Evolutionary conservation across 2,329 filamentous ascomycete genomes (phyloP), one percentile per base, ranked within the genome.

Genomic region (Xylaria sp.): DNA sequence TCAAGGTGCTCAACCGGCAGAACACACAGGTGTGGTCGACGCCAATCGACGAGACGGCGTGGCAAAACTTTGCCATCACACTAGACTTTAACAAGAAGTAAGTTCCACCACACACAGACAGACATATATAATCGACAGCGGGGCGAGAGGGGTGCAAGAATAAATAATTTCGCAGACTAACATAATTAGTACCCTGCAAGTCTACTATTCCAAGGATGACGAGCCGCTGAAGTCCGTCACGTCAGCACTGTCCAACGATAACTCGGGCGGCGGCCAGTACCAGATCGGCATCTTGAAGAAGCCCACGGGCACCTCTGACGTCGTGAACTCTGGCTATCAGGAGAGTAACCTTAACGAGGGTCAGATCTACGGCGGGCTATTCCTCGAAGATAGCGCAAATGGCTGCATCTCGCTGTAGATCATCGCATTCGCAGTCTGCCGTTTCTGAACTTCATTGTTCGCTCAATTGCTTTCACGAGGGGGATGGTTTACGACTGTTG

Each of bases 51-150:
- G 73, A 77, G 32, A 79, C 77, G 40, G 80, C 81, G 21, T 90
- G 87, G 87, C 87, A 90, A 76, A 90, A 90, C 78, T 90, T 89
- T 80, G 88, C 86, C 23, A 73, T 88, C 44, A 85, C 83, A 10
- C 77, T 89, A 21, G 84, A 90, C 74, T 89, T 86, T 71, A 76
- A 76, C 48, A 81, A 84, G 72, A 88, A 88, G 86, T 88, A 77
- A 69, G 83, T 74, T 64, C 2, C 29, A 8, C 29, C 6, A 62
- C 37, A 44, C 44, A 21, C 54, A 16, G 23, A 51, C 54, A 55
- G 1, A 3, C 23, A 44, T 8, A 37, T 16, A 23, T n/a, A 44
- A 44, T 35, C 42, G 2, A 48, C 8, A 23, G 9, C 1, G 9
- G 44, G 21, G 44, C 5, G 23, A 1, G 21, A 48, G 21, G 21